Evolutionary conservation across 208 protist species (phyloP), one percentile per base, ranked within the genome.

Genomic region (Leishmania mexicana): DNA sequence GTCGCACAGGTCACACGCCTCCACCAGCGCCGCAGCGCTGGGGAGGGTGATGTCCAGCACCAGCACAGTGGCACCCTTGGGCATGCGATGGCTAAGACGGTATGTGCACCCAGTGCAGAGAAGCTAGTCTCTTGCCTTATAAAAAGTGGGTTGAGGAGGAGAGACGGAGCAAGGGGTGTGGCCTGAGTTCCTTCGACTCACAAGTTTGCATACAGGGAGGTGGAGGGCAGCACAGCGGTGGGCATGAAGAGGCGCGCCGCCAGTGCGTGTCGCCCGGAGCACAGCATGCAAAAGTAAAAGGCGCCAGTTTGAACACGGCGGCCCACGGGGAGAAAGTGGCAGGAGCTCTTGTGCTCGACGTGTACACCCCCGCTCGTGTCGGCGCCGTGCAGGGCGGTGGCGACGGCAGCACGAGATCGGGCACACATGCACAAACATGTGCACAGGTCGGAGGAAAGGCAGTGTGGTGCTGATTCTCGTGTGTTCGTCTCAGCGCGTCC

Each of bases 11-110:
- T 84, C 76, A 45, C 85, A 75, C 3, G 83, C 89, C 40, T 86
- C 72, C 40, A 21, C 62, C 53, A 95, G 76, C 28, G 75, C 75
- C 1, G 40, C 47, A 3, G 72, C 73, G 17, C 57, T 6, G 4
- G 40, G 42, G 62, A 84, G 84, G 76, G 84, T 89, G 42, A 90
- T 49, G 70, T 96, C 93, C 15, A 96, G 79, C 42, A 89, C 88
- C 70, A 94, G 86, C 6, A 94, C 85, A 19, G 85, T 70, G 2
- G 88, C 86, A 13, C 70, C 65, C 64, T 92, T 92, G 0, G 78
- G 35, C 76, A 83, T 85, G 64, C 31, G 19, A 47, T 40, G 17
- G 31, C 7, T 7, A 24, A n/a, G 35, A 15, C 3, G 6, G 21
- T 49, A 45, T 62, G 4, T 15, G 40, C 49, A 64, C 35, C 1